A percentile compares a stretch with the other conserved stretches of the same genome.
Evolutionary conservation across 2,329 filamentous ascomycete genomes (phyloP).

Genomic region (Cercospora sp.): DNA sequence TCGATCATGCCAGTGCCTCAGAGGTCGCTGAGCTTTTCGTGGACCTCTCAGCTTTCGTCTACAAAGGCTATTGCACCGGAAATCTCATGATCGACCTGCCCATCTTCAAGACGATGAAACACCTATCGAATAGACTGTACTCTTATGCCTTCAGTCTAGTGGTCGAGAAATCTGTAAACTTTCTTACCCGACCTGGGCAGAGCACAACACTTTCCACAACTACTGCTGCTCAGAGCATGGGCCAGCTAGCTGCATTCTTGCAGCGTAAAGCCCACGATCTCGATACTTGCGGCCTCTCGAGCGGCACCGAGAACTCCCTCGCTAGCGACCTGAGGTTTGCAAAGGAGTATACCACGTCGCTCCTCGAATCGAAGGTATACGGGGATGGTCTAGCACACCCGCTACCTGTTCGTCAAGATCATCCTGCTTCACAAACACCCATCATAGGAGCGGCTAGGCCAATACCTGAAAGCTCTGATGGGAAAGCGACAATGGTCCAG

Average conservation of each 20-base stretch:
- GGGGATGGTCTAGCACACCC: not conserved
- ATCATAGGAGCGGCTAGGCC: not conserved
- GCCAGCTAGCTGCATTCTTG: constrained; percentile 17
- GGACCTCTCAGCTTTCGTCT: constrained; percentile 20
- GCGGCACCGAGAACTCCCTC: constrained; percentile 1
- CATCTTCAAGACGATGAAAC: constrained; percentile 11
- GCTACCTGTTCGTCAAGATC: not conserved
- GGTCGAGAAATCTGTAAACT: not conserved
- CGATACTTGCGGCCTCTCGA: not conserved
- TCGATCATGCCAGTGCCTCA: constrained; percentile 1
- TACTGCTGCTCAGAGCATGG: constrained; percentile 20
- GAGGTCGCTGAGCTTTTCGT: constrained; percentile 18
- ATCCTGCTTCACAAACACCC: not conserved
- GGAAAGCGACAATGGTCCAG: not conserved
- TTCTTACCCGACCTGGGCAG: constrained; percentile 16
- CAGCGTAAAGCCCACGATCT: constrained; percentile 3
- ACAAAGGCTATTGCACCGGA: constrained; percentile 18
- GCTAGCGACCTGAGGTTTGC: constrained; percentile 5
- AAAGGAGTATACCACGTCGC: constrained; percentile 1
- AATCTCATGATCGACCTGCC: constrained; percentile 12
- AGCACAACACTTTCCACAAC: constrained; percentile 6
- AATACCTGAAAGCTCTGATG: not conserved
- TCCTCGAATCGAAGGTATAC: not conserved
- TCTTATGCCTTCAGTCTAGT: constrained; percentile 19
- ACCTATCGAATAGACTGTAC: constrained; percentile 12